These are phyloP conservation scores for Curvularia spicifera DNA, from an alignment of 2,329 filamentous ascomycete species.

Conservation along the genomic window DNA sequence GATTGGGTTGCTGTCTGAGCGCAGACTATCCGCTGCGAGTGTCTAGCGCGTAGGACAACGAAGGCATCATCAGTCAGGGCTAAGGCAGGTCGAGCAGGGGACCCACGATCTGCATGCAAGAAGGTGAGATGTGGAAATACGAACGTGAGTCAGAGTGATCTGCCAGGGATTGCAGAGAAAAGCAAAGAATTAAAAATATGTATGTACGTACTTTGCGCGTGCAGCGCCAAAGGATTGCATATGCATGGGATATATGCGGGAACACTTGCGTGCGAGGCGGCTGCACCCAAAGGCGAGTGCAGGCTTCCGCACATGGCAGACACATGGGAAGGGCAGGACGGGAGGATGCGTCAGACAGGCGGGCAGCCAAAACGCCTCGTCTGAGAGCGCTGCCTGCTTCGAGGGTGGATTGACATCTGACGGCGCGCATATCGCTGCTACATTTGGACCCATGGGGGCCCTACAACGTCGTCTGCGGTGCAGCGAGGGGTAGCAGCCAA, in stretches of 20 bases:
- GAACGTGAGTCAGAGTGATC: constrained; percentile 28
- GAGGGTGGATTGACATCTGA: constrained; percentile 13
- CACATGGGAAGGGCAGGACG: constrained; percentile 1
- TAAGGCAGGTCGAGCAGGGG: constrained; percentile 10
- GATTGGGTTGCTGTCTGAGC: constrained; percentile 1
- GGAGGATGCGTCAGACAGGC: constrained; percentile 15
- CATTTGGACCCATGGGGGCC: not conserved
- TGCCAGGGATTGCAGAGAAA: constrained; percentile 26
- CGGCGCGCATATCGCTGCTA: constrained; percentile 4
- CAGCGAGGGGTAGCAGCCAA: not conserved
- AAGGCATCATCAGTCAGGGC: constrained; percentile 5
- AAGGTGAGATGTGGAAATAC: constrained; percentile 32
- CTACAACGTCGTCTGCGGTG: not conserved
- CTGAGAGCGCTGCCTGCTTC: not conserved
- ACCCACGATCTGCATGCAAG: constrained; percentile 19
- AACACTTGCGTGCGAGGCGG: not conserved
- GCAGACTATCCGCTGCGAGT: constrained; percentile 2
- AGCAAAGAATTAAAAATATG: constrained; percentile 27
- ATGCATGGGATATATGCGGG: not conserved
- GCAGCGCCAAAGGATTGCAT: not conserved
- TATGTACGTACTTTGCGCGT: constrained; percentile 2
- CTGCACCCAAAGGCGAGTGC: not conserved
- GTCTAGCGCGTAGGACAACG: constrained; percentile 2
- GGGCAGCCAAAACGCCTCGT: constrained; percentile 12
- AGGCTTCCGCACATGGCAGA: constrained; percentile 6